These are phyloP conservation scores for Aspergillus thermomutatus DNA, from an alignment of 2,329 filamentous ascomycete species.

Conservation along the genomic window DNA sequence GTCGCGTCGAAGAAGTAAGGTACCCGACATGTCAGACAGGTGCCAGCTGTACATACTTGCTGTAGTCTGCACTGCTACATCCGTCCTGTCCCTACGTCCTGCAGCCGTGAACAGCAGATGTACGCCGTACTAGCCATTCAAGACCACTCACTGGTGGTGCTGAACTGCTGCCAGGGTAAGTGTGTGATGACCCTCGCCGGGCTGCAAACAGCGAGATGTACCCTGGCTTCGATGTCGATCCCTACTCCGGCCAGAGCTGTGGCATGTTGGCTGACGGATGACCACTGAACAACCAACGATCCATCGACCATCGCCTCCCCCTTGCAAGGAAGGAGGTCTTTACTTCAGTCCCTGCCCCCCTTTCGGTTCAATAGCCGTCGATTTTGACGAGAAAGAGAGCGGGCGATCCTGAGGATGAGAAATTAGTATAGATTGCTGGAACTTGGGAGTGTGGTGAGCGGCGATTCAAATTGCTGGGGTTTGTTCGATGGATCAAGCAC, in stretches of 20 bases:
- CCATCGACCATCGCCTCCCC: conserved; percentile 10
- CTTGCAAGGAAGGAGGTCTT: conserved; percentile 7
- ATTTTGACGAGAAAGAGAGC: neutral
- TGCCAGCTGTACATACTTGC: neutral
- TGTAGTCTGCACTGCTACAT: neutral
- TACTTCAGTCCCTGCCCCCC: neutral
- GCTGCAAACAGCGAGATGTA: conserved; percentile 15
- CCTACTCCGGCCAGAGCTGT: conserved; percentile 10
- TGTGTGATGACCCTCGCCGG: neutral
- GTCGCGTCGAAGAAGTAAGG: neutral
- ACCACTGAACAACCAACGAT: conserved; percentile 4
- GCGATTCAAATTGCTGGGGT: neutral
- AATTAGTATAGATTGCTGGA: neutral
- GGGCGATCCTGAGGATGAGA: neutral
- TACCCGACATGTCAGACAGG: neutral
- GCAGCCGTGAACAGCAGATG: neutral
- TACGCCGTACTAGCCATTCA: neutral
- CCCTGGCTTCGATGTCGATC: conserved; percentile 13
- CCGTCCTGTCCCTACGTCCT: neutral
- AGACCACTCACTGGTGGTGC: neutral
- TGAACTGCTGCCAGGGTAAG: neutral
- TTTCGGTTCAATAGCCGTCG: neutral
- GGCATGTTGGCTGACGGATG: conserved; percentile 12
- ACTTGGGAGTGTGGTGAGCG: neutral
- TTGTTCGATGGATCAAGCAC: neutral